phyloP scores from a whole-genome alignment of 1,284 basidiomycete genomes.

The Ustilago shanxiensis region DNA sequence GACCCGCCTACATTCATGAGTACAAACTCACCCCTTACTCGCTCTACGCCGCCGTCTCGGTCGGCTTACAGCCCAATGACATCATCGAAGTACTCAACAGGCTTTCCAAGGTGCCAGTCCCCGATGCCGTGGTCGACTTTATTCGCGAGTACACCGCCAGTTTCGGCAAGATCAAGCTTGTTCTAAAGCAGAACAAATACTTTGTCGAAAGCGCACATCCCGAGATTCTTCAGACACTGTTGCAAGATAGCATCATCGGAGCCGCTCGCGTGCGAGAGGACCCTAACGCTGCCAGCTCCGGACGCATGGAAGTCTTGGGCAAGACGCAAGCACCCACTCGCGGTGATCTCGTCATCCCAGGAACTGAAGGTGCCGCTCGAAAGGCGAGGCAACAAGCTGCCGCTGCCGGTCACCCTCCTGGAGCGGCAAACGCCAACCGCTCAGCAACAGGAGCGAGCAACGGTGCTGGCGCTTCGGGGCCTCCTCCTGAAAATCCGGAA shows the following conservation, averaged over 20 bases:
- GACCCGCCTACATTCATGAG: conserved; percentile 97
- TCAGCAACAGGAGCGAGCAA: conserved; percentile 6
- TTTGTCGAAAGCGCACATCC: conserved; percentile 69
- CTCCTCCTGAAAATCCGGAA: conserved; percentile 31
- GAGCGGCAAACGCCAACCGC: conserved; percentile 15
- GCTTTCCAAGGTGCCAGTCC: conserved; percentile 68
- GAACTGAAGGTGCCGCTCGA: conserved; percentile 57
- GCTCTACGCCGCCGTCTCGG: conserved; percentile 97
- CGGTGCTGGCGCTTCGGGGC: conserved; percentile 39
- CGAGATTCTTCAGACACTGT: conserved; percentile 65
- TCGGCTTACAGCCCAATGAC: conserved; percentile 96
- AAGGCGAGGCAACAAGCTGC: conserved; percentile 46
- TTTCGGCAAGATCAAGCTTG: conserved; percentile 70
- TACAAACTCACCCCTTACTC: conserved; percentile 99
- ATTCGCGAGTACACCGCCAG: conserved; percentile 67
- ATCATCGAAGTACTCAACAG: conserved; percentile 87
- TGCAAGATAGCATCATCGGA: conserved; percentile 66
- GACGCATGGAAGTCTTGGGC: conserved; percentile 54
- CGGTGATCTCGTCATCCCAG: conserved; percentile 65
- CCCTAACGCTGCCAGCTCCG: conserved; percentile 46
- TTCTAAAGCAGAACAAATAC: conserved; percentile 70
- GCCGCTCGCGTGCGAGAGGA: conserved; percentile 58
- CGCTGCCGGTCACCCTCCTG: conserved; percentile 29
- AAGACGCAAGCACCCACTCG: conserved; percentile 58
- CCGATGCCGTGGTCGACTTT: conserved; percentile 64